Evolutionary conservation across 306 rosid species (phyloP).

Genomic region (Inga leiocalycina): DNA sequence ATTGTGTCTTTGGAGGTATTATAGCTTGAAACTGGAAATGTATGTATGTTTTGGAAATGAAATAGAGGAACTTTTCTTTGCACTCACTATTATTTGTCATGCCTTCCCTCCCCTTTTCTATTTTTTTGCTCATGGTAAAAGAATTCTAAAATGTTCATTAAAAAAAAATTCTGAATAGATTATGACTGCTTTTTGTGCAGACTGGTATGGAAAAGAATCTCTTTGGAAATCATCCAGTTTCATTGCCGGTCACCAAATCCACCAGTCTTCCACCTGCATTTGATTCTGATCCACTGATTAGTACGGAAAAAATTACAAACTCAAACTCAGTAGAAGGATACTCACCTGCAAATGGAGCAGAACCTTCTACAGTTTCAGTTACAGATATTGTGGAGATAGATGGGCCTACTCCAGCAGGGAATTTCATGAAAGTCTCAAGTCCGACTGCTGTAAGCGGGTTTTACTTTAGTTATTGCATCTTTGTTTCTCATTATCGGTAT

Average conservation of each 20-base stretch:
- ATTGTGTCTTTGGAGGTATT: background rate
- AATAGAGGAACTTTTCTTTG: background rate
- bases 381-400: constrained; percentile 84
- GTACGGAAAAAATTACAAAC: constrained; percentile 51
- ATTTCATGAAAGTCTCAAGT: constrained; percentile 65
- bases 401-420: constrained; percentile 65
- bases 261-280: constrained; percentile 90
- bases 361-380: constrained; percentile 57
- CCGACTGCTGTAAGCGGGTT: constrained; percentile 75
- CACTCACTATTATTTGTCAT: constrained; percentile 3
- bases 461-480: constrained; percentile 25
- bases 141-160: background rate
- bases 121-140: background rate
- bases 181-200: constrained; percentile 54
- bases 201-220: constrained; percentile 92
- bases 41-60: constrained; percentile 11
- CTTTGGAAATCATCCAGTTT: constrained; percentile 92
- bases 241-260: constrained; percentile 62
- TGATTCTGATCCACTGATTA: constrained; percentile 79
- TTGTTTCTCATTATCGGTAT: constrained; percentile 26
- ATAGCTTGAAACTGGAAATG: constrained; percentile 1
- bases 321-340: constrained; percentile 49
- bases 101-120: background rate
- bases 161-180: constrained; percentile 7
- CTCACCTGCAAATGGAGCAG: constrained; percentile 53